Evolutionary conservation across 306 rosid species (phyloP).

Genomic region (Pachyrhizus erosus): DNA sequence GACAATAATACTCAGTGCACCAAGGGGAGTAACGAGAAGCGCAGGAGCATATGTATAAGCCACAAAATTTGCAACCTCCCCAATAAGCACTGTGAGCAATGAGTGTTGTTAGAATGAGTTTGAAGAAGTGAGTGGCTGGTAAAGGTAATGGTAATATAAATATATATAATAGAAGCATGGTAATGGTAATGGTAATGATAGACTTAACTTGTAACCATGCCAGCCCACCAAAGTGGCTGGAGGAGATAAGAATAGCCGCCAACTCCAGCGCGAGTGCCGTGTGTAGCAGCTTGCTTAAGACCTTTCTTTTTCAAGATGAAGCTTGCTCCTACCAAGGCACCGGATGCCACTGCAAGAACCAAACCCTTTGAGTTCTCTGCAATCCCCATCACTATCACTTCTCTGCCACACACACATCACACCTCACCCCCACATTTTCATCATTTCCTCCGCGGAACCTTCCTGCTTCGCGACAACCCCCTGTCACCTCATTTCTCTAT

Average conservation of each 20-base stretch:
- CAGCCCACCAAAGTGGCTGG: constrained; percentile 14
- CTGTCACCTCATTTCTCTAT: neutral
- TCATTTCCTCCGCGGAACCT: neutral
- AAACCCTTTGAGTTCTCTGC: constrained; percentile 9
- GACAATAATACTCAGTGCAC: constrained; percentile 15
- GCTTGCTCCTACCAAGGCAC: neutral
- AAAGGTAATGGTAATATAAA: too few species aligned
- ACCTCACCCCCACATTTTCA: neutral
- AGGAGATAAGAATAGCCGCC: neutral
- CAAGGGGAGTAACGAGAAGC: constrained; percentile 11
- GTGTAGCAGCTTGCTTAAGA: neutral
- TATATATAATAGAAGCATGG: too few species aligned
- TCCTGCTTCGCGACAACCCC: neutral
- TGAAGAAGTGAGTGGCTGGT: too few species aligned
- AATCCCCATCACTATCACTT: neutral
- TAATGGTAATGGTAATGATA: too few species aligned
- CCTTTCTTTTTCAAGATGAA: constrained; percentile 4
- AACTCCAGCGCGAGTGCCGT: neutral
- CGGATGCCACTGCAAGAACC: constrained; percentile 3
- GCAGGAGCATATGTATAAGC: constrained; percentile 15
- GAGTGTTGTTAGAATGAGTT: neutral
- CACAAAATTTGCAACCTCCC: constrained; percentile 6
- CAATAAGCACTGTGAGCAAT: neutral
- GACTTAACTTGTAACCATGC: constrained; percentile 26
- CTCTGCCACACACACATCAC: too few species aligned